Percentiles rank a stretch among this genome's conserved stretches.
Conservation (phyloP, 1,284 basidiomycete species). For the Ustilago curta region DNA sequence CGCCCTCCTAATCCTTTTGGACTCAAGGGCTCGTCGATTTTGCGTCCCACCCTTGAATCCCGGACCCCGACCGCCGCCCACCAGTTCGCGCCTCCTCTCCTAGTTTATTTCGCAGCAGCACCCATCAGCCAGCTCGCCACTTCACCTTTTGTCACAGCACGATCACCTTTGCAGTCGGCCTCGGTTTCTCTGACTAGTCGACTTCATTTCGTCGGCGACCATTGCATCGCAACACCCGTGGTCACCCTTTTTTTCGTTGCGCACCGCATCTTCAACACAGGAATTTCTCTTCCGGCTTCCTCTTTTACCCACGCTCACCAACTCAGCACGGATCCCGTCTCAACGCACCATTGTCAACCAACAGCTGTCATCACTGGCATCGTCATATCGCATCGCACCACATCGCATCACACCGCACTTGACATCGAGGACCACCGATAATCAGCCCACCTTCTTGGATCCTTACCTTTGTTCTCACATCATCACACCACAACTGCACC, state of each 20-base stretch:
- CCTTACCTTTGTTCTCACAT: slow-evolving; percentile 6
- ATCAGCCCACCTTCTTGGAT: slow-evolving; percentile 12
- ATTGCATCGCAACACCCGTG: slow-evolving; percentile 13
- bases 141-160: background rate
- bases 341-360: slow-evolving; percentile 6
- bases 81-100: slow-evolving; percentile 13
- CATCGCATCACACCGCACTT: too few species aligned
- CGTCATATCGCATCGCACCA: background rate
- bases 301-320: slow-evolving; percentile 24
- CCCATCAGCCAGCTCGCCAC: slow-evolving; percentile 3
- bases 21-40: background rate
- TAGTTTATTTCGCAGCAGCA: background rate
- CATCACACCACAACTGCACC: background rate
- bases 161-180: slow-evolving; percentile 8
- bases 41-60: slow-evolving; percentile 3
- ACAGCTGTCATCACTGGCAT: slow-evolving; percentile 8
- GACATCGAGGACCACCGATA: slow-evolving; percentile 3
- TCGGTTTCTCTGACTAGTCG: background rate
- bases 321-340: background rate
- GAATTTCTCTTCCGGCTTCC: background rate
- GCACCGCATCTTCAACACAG: slow-evolving; percentile 8
- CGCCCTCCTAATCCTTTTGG: background rate
- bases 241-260: background rate
- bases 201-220: slow-evolving; percentile 19
- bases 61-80: slow-evolving; percentile 15